Evolutionary conservation across 345 rosid species (phyloP), one percentile per base, ranked within the genome.

Genomic region (Aurinia saxatilis): DNA sequence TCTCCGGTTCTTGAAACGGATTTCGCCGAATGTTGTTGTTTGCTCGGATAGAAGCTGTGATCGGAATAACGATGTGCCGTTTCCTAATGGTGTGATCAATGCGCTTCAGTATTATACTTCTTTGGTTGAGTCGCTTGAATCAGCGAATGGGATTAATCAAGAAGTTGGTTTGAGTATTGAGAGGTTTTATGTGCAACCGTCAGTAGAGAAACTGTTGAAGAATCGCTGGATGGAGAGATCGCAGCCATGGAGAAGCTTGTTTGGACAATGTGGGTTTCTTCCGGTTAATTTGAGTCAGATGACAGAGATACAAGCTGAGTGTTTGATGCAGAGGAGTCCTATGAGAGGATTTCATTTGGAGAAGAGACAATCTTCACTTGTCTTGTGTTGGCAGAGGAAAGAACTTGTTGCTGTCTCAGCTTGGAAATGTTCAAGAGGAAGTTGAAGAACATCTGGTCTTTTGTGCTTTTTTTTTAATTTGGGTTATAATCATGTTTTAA

Each of bases 291-390:
- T 91, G 63, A 91, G 98, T 65, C 86, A 84, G 68, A 82, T 83
- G 72, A 76, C 87, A 8, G 98, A 88, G 80, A 75, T 83, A 21
- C 96, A 91, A 41, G 98, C 95, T 16, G 96, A 91, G 57, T 86
- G 81, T 61, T 72, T 91, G 75, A 67, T 91, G 55, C 85, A 88
- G 75, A 75, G 95, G 71, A 80, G 77, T 60, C 82, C 73, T 12
- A 79, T 67, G 48, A 75, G 81, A 72, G 98, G 98, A 35, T 88
- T 88, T 70, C 88, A 83, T 30, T 80, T 88, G 37, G 98, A 88
- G 80, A 91, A 88, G 83, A 79, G 78, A 49, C 90, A 84, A 57
- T 75, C 11, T 21, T 16, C 74, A 7, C 96, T 91, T 16, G 86
- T 82, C 53, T 86, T 91, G 29, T 88, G 79, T 68, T 91, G 98